Base-by-base conservation (phyloP, 2,329 filamentous ascomycete species). In the Orbilia blumenaviensis region DNA sequence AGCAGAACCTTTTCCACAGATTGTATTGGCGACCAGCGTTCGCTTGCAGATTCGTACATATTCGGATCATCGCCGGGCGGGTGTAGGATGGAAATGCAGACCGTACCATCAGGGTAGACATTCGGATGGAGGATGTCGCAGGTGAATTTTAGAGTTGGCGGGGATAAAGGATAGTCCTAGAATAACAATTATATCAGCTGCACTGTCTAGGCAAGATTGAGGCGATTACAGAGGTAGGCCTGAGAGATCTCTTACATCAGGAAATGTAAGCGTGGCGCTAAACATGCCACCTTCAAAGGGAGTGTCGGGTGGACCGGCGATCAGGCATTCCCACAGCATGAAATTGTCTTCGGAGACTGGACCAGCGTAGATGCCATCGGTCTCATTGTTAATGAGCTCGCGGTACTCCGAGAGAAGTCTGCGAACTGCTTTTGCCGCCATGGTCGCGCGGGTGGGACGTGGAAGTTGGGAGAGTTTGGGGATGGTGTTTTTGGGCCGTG, bases 31-130 rank as follows among this genome's bases (percentile, higher is more conserved):
- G 91, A 94, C 94, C 94, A 98, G 78, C 94, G 90, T 85, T 98
- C 95, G 0, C 91, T 93, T 6, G 95, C 94, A 80, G 94, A 92
- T 84, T 98, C 94, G 87, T 98, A 98, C 86, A 97, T 94, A 85
- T 97, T 97, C 66, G 95, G 95, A 84, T 98, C 94, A 84, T 98
- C 94, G 81, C 95, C 94, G 1, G 94, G 94, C 2, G 94, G 91
- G 84, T 98, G 94, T 1, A 98, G 89, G 85, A 98, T 98, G n/a
- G 92, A 96, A 81, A 98, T 98, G 85, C 94, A 98, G 80, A 98
- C 95, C 16, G 94, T 88, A 78, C 94, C 94, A 82, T 91, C 94
- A 14, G 91, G 88, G 83, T 98, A 98, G 62, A 98, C 94, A 83
- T 99, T 99, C 0, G 95, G 95, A 85, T 99, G 95, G 89, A 94